A percentile compares a stretch with the other conserved stretches of the same genome.
Evolutionary conservation across 2,329 filamentous ascomycete species (phyloP).

Genomic region (Sporothrix humicola): DNA sequence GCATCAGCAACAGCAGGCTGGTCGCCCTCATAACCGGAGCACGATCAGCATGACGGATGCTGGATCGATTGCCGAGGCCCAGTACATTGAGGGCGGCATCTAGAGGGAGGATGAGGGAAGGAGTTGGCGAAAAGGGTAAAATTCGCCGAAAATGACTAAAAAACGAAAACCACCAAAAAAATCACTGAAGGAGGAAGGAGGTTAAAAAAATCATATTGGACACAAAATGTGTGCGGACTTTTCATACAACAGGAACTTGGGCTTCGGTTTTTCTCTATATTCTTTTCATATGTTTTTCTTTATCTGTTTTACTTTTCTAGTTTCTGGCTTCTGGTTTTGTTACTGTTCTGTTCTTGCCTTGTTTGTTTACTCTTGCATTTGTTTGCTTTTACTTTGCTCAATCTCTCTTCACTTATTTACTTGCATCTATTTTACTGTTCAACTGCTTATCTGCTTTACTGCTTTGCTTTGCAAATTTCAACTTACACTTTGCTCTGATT

Average conservation of each 20-base stretch:
- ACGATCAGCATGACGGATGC: conserved; percentile 46
- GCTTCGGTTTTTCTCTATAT: background rate
- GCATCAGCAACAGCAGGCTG: conserved; percentile 41
- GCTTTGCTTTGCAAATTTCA: background rate
- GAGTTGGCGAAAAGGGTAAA: background rate
- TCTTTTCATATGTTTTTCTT: conserved; percentile 3
- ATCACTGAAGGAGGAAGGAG: background rate
- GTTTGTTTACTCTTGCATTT: background rate
- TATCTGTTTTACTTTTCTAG: conserved; percentile 21
- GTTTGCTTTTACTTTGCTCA: background rate
- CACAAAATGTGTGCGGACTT: conserved; percentile 8
- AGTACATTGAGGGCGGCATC: conserved; percentile 28
- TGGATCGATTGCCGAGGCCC: conserved; percentile 30
- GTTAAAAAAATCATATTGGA: background rate
- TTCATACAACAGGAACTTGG: conserved; percentile 13
- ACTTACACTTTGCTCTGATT: background rate
- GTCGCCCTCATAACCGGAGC: conserved; percentile 46
- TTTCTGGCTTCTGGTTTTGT: background rate
- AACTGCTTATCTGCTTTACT: background rate
- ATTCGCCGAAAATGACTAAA: too few relatives aligned
- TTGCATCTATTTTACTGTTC: background rate
- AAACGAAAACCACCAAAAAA: background rate
- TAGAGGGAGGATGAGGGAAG: background rate
- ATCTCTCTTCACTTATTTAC: background rate
- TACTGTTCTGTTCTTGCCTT: background rate